Conservation (phyloP, 106 monocot species). For the Dioscorea dumetorum region DNA sequence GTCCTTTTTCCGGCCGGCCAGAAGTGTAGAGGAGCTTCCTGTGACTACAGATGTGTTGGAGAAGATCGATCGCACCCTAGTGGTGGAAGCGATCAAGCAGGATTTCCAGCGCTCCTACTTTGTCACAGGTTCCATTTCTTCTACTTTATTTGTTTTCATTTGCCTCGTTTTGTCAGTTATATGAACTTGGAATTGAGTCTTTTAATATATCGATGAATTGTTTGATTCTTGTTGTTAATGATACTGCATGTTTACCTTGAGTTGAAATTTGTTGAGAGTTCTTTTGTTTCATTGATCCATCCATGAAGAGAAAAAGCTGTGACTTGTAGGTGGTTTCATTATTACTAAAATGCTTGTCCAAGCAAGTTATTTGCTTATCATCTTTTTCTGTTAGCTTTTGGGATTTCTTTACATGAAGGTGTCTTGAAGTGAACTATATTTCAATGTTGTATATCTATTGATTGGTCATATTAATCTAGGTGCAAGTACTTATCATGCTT, state of each 20-base stretch:
- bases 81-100: conserved; percentile 56
- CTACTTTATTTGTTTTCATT: not conserved
- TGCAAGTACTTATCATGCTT: not conserved
- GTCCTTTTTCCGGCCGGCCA: conserved; percentile 48
- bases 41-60: conserved; percentile 1
- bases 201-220: not conserved
- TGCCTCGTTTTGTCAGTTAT: not conserved
- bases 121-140: conserved; percentile 51
- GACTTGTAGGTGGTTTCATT: too few species aligned
- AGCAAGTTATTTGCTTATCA: too few species aligned
- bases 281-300: too few species aligned
- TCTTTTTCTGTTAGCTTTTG: too few species aligned
- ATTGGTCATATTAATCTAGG: not conserved
- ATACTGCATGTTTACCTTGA: not conserved
- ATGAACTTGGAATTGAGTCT: not conserved
- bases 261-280: not conserved
- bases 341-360: too few species aligned
- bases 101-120: conserved; percentile 80
- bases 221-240: not conserved
- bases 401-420: too few species aligned
- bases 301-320: too few species aligned
- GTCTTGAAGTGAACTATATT: not conserved
- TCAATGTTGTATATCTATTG: not conserved
- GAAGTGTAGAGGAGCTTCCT: not conserved
- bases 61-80: conserved; percentile 19